Conservation (phyloP, 345 rosid species). For the Pseudoturritis turrita region DNA sequence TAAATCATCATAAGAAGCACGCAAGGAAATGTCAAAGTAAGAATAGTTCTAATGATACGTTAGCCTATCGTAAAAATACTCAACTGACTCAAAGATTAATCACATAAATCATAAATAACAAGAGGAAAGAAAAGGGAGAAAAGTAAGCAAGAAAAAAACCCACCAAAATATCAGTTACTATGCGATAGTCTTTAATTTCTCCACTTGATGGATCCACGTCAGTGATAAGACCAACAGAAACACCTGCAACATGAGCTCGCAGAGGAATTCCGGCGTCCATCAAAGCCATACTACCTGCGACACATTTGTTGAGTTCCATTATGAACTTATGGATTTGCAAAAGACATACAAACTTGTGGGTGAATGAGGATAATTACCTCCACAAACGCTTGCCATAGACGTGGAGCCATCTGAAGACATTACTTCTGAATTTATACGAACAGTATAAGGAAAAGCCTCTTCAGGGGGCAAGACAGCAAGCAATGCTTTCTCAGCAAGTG, state of each 20-base stretch:
- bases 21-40: too few relatives aligned
- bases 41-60: neutral
- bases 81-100: neutral
- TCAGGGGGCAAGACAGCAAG: slow-evolving; percentile 90
- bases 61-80: neutral
- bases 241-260: slow-evolving; percentile 90
- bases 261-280: slow-evolving; percentile 96
- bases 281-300: slow-evolving; percentile 94
- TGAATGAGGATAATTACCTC: slow-evolving; percentile 48
- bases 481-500: slow-evolving; percentile 95
- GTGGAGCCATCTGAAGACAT: slow-evolving; percentile 99
- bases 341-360: neutral
- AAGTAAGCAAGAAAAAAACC: slow-evolving; percentile 17
- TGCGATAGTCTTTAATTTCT: slow-evolving; percentile 70
- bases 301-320: slow-evolving; percentile 9
- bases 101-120: neutral
- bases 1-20: too few relatives aligned
- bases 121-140: neutral
- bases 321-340: slow-evolving; percentile 1
- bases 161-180: slow-evolving; percentile 92
- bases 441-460: slow-evolving; percentile 67
- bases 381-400: slow-evolving; percentile 97
- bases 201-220: slow-evolving; percentile 73
- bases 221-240: slow-evolving; percentile 92
- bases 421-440: slow-evolving; percentile 91